A percentile compares a stretch with the other conserved stretches of the same genome.
Conservation (phyloP, 768 basidiomycete genomes). For the Collybiopsis luxurians region DNA sequence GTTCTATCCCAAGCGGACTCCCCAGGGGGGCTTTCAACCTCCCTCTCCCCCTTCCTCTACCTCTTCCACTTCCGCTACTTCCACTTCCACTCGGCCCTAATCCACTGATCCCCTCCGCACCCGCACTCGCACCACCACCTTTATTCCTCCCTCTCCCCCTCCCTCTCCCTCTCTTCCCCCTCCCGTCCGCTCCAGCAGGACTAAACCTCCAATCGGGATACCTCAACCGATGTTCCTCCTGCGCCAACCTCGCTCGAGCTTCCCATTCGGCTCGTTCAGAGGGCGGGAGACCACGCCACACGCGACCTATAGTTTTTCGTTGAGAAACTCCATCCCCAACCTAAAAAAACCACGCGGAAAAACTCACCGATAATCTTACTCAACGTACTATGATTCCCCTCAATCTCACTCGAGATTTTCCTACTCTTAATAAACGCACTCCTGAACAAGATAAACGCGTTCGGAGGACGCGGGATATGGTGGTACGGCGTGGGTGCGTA, state of each 20-base stretch:
- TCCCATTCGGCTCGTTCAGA: conserved; percentile 76
- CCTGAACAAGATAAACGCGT: conserved; percentile 57
- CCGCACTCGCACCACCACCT: too few relatives aligned
- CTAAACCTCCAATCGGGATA: conserved; percentile 86
- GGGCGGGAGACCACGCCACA: conserved; percentile 69
- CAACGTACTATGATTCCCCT: conserved; percentile 9
- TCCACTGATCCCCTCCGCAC: too few relatives aligned
- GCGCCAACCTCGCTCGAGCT: conserved; percentile 65
- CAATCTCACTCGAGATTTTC: conserved; percentile 20
- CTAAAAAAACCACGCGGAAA: background rate
- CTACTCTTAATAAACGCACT: conserved; percentile 42
- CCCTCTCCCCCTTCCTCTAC: background rate
- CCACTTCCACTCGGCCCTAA: too few relatives aligned
- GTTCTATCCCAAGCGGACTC: too few relatives aligned
- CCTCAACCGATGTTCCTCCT: conserved; percentile 67
- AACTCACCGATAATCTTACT: conserved; percentile 29
- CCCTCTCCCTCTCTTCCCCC: background rate
- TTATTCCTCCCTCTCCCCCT: conserved; percentile 1
- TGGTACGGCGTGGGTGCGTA: conserved; percentile 14
- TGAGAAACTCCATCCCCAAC: conserved; percentile 9
- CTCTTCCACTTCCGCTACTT: too few relatives aligned
- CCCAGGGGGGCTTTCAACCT: background rate
- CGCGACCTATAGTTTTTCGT: conserved; percentile 69
- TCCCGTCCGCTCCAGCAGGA: conserved; percentile 36
- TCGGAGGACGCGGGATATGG: conserved; percentile 54